Evolutionary conservation across 768 basidiomycete genomes (phyloP), one percentile per base, ranked within the genome.

Genomic region (Tricholoma hemisulphureum): DNA sequence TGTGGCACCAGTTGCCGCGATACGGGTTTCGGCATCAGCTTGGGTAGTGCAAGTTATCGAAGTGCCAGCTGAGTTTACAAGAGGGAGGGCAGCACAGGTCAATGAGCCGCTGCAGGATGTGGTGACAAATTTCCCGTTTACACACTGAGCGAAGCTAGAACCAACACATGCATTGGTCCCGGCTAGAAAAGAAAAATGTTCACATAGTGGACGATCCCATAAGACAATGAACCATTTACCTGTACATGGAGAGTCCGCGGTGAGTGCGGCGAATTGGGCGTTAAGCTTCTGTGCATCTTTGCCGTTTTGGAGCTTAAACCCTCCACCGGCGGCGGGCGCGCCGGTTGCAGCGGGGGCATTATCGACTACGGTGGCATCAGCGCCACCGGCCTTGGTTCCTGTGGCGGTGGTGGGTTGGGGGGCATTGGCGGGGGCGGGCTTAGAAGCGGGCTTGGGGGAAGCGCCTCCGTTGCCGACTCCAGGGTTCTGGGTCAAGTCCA

Each of bases 131-230:
- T 65, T 63, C 35, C 81, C 82, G 29, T 63, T 66, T 20, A 77
- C 80, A 60, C 84, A 85, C 59, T 80, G 80, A 4, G 82, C 82
- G 37, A 85, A 79, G 7, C 69, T 57, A 29, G 63, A 64, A 52
- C 68, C 61, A 16, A 83, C 61, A 60, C 83, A 85, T 1, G 80
- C 82, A 21, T 73, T 61, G 23, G 75, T 69, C n/a, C 80, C 77
- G 46, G 60, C 71, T 60, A n/a, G 23, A 58, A 52, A 59, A 58
- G 64, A n/a, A 53, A 34, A 5, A 63, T 61, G 7, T 49, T 60
- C 6, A 20, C 24, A 57, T n/a, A 31, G 34, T 29, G n/a, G 31
- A 48, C 11, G 4, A 28, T 32, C 34, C 11, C 21, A 28, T 11
- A 13, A 10, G 3, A 10, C n/a, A n/a, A 18, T 50, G 29, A 55